Percentiles rank a stretch among this genome's conserved stretches.
Evolutionary conservation across 129 eudicot species (phyloP).

Genomic region (Chrysanthemum seticuspe): DNA sequence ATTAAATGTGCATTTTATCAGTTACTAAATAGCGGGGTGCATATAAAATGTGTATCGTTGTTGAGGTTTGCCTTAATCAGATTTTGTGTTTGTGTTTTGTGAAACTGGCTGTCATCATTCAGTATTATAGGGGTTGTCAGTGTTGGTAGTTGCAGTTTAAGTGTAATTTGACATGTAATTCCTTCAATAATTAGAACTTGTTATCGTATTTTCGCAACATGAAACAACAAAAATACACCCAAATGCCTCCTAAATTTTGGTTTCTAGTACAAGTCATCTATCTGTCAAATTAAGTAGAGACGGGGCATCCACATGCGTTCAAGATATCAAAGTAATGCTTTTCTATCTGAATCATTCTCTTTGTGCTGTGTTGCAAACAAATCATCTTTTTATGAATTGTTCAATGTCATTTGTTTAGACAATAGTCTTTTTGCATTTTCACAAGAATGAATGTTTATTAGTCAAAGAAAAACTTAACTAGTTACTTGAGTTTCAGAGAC

Average conservation of each 20-base stretch:
- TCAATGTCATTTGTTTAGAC: background rate
- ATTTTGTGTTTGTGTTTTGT: no score
- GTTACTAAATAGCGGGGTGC: background rate
- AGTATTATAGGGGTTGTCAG: no score
- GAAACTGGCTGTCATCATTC: no score
- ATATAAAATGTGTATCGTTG: no score
- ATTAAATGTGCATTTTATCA: background rate
- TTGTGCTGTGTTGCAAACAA: background rate
- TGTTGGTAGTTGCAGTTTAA: no score
- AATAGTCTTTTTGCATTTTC: background rate
- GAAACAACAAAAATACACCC: no score
- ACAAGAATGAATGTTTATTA: background rate
- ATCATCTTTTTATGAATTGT: background rate
- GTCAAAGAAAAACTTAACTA: background rate
- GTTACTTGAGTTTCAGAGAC: background rate
- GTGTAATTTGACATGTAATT: no score
- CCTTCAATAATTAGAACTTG: no score
- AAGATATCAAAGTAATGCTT: background rate
- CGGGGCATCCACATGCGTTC: background rate
- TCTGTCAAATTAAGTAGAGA: no score
- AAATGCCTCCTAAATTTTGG: background rate
- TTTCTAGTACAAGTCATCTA: background rate
- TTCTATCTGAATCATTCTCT: background rate
- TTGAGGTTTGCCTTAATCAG: no score
- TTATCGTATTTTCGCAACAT: no score